Base-by-base conservation (phyloP, 2,329 filamentous ascomycete species). In the Purpureocillium takamizusanense region DNA sequence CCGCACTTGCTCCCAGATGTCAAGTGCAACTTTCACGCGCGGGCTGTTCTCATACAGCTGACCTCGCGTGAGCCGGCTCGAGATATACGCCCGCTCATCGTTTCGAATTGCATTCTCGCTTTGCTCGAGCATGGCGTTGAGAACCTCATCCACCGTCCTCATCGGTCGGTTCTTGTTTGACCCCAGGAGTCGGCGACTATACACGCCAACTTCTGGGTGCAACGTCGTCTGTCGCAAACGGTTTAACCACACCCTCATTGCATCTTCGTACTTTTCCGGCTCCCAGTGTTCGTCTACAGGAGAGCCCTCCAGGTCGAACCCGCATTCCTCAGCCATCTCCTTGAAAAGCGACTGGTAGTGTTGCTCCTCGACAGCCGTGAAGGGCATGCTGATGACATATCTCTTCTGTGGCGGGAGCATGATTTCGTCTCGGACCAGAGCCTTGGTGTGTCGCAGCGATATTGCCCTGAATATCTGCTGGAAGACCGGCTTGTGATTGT, bases 81-180 rank as follows among this genome's bases (percentile, higher is more conserved):
- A 55, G 7, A 94, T 66, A 35, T 82, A 69, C 2, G 69, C 64
- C 37, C 87, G 76, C 52, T 92, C 81, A 41, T 90, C 81, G 0
- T 71, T 61, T 37, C 81, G 75, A 40, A 90, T 74, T 1, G 63
- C 56, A 6, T 66, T 67, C 41, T 90, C 84, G 32, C 83, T 88
- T 52, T 90, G 81, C 39, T 95, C 87, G 41, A 95, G 82, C 90
- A 98, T 95, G 4, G 82, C 79, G 46, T 87, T 81, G 10, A 98
- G 67, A 1, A 97, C 90, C 57, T 97, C 86, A 14, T 81, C 76
- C 2, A 95, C 82, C 1, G 89, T 94, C 11, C 85, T 74, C 46
- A 95, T 69, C 0, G 86, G 81, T 0, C 76, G 79, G 38, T 69
- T 70, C 35, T 70, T 76, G 32, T 67, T 75, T 33, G 74, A 70